Percentiles rank a stretch among this genome's conserved stretches.
Conservation (phyloP, 208 protist species). For the Leishmania gerbilli region DNA sequence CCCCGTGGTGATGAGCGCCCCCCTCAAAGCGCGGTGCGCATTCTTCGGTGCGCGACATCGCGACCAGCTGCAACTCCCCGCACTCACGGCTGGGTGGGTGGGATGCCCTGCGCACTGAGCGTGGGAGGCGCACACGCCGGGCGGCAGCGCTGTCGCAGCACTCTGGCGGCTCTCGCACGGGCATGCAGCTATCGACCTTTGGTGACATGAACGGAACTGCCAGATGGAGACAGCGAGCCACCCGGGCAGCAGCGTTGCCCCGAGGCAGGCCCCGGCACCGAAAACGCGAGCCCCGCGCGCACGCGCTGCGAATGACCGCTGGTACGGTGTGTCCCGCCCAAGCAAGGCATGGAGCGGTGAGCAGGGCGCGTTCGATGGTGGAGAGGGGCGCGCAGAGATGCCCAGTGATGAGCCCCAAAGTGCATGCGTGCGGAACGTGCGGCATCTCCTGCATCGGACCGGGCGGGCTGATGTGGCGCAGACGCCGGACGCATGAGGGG, state of each 20-base stretch:
- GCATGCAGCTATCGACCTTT: not conserved
- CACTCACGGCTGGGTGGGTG: no score
- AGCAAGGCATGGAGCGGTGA: no score
- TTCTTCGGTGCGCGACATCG: not conserved
- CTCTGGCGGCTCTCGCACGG: not conserved
- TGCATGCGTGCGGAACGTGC: not conserved
- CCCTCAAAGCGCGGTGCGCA: not conserved
- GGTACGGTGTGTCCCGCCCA: no score
- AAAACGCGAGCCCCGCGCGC: no score
- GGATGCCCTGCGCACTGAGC: not conserved
- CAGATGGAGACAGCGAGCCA: not conserved
- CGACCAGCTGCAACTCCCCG: not conserved
- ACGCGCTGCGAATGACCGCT: no score
- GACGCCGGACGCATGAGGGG: no score
- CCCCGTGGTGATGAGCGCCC: not conserved
- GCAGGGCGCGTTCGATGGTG: no score
- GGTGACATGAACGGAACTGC: not conserved
- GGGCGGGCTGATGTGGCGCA: not conserved
- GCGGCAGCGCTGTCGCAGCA: not conserved
- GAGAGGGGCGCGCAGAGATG: no score
- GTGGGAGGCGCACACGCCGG: not conserved
- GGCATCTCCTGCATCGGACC: not conserved
- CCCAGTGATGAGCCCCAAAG: not conserved
- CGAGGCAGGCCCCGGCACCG: no score
- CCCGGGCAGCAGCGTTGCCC: no score